Evolutionary conservation across 2,329 filamentous ascomycete genomes (phyloP).

Genomic region (Colletotrichum lentis): DNA sequence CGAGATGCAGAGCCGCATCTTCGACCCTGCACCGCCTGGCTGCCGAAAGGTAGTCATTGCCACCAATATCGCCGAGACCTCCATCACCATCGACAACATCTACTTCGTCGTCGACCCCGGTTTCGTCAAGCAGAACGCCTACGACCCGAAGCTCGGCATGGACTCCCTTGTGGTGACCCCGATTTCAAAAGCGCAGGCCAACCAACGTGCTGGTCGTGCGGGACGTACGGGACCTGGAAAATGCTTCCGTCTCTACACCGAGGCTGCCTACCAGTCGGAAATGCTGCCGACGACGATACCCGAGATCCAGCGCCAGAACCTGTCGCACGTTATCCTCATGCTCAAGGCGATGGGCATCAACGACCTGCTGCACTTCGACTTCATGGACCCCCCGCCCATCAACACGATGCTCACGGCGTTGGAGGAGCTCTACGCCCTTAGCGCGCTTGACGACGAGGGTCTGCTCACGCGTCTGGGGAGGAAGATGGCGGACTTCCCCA

Average conservation of each 20-base stretch:
- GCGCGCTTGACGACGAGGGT: constrained; percentile 93
- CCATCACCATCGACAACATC: constrained; percentile 96
- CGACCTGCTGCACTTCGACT: constrained; percentile 95
- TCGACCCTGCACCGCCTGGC: constrained; percentile 88
- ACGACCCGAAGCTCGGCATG: constrained; percentile 97
- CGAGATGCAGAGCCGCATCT: constrained; percentile 93
- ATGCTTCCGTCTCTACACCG: constrained; percentile 94
- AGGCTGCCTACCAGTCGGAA: constrained; percentile 93
- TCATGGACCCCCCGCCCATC: constrained; percentile 97
- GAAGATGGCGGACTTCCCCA: constrained; percentile 98
- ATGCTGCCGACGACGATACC: constrained; percentile 97
- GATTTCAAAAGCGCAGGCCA: constrained; percentile 95
- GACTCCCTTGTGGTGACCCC: constrained; percentile 95
- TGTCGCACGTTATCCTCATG: constrained; percentile 94
- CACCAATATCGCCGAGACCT: constrained; percentile 98
- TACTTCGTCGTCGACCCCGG: constrained; percentile 97
- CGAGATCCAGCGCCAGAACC: constrained; percentile 93
- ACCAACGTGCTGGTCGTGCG: constrained; percentile 90
- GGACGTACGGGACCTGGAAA: constrained; percentile 96
- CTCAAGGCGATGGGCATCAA: constrained; percentile 99
- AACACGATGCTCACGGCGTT: constrained; percentile 97
- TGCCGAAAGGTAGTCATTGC: constrained; percentile 94
- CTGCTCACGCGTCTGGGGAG: constrained; percentile 88
- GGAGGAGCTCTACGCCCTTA: constrained; percentile 92
- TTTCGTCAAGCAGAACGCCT: constrained; percentile 97